phyloP scores from a whole-genome alignment of 2,329 filamentous ascomycete genomes.

The Sporothrix curviconia region DNA sequence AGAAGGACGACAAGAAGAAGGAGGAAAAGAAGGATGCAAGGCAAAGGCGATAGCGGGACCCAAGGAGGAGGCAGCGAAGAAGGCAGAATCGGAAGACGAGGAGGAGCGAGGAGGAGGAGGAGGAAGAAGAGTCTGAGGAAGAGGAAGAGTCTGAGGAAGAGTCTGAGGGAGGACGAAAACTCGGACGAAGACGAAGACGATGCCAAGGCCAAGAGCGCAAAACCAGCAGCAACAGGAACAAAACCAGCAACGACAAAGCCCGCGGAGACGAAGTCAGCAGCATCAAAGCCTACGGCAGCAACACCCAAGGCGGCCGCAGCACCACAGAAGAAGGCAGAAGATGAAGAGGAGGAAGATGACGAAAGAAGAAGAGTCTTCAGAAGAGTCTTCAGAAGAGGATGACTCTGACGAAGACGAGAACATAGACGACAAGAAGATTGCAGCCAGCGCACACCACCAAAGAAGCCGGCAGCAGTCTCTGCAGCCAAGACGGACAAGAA shows the following conservation, averaged over 20 bases:
- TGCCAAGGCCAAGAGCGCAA: not conserved
- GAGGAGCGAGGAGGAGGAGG: slow-evolving; percentile 13
- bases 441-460: not conserved
- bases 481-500: slow-evolving; percentile 4
- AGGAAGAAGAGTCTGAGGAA: slow-evolving; percentile 12
- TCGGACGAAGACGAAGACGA: not conserved
- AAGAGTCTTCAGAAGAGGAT: slow-evolving; percentile 15
- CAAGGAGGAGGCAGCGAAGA: slow-evolving; percentile 9
- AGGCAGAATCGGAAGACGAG: not conserved
- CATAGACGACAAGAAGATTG: not conserved
- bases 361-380: not conserved
- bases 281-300: too few species aligned
- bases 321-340: not conserved
- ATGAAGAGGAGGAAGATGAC: not conserved
- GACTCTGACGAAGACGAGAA: slow-evolving; percentile 16
- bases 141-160: slow-evolving; percentile 16
- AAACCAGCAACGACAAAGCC: too few species aligned
- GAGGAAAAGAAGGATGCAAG: slow-evolving; percentile 1
- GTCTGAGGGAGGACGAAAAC: slow-evolving; percentile 16
- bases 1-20: not conserved
- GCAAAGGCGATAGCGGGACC: not conserved
- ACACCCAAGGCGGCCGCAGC: not conserved
- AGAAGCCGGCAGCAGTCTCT: slow-evolving; percentile 10
- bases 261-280: too few species aligned
- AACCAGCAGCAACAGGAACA: not conserved